Conservation (phyloP, 257 asterid species). For the Knoxia roxburghii region DNA sequence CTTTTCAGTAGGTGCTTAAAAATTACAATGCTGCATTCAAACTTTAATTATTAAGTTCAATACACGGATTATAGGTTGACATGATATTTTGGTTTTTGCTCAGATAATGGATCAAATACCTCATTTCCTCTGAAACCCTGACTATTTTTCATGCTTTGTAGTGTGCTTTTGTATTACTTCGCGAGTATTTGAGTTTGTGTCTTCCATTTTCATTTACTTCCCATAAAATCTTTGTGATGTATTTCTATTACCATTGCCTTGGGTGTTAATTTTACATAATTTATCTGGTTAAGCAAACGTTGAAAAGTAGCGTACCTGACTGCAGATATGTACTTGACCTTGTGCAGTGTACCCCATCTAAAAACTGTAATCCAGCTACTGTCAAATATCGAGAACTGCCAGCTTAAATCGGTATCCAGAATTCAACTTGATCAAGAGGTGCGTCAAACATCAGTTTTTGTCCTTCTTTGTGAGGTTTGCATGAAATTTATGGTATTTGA, state of each 20-base stretch:
- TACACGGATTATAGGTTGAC: background rate
- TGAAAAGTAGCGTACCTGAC: too few species aligned
- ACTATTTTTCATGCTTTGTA: background rate
- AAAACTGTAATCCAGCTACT: constrained; percentile 72
- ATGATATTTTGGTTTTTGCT: background rate
- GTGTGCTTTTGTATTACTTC: background rate
- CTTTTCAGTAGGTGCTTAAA: too few species aligned
- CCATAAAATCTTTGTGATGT: background rate
- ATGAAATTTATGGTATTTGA: background rate
- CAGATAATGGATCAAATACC: background rate
- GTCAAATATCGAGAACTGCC: constrained; percentile 63
- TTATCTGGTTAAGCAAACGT: background rate
- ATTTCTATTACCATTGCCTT: background rate
- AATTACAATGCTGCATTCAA: background rate
- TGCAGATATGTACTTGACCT: background rate
- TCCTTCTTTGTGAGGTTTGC: background rate
- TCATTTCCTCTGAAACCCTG: background rate
- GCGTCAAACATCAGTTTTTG: constrained; percentile 1
- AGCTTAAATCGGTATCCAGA: constrained; percentile 52
- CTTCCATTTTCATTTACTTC: background rate
- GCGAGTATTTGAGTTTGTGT: background rate
- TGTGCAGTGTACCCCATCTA: constrained; percentile 75
- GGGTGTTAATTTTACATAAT: background rate
- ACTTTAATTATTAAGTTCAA: background rate
- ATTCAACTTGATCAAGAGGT: constrained; percentile 44